These are phyloP conservation scores for Aspergillus biplanus DNA, from an alignment of 495 filamentous ascomycete genomes.

Conservation along the genomic window DNA sequence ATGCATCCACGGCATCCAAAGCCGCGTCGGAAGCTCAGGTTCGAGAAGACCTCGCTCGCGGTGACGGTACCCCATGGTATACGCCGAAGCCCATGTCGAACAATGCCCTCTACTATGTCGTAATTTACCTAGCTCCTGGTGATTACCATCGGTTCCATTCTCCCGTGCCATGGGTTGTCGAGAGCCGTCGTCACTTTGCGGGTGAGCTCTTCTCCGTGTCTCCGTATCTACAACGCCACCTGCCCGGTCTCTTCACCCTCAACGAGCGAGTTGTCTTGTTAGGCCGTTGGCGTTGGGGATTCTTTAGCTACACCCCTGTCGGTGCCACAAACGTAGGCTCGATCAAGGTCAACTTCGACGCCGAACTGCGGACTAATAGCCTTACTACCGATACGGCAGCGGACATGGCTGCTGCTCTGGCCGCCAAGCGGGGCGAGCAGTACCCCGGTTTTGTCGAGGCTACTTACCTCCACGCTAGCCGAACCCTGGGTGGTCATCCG, in stretches of 20 bases:
- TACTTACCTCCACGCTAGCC: constrained; percentile 78
- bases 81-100: constrained; percentile 62
- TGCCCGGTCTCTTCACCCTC: constrained; percentile 92
- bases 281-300: constrained; percentile 94
- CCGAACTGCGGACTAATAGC: constrained; percentile 90
- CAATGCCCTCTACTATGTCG: constrained; percentile 83
- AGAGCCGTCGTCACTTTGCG: constrained; percentile 90
- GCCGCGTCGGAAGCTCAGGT: constrained; percentile 77
- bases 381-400: constrained; percentile 88
- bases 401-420: constrained; percentile 77
- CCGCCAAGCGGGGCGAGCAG: constrained; percentile 72
- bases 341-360: constrained; percentile 96
- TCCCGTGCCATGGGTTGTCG: constrained; percentile 90
- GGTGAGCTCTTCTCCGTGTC: constrained; percentile 95
- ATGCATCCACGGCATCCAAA: constrained; percentile 69
- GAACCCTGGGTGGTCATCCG: constrained; percentile 79
- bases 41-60: constrained; percentile 76
- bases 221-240: constrained; percentile 86
- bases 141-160: constrained; percentile 99
- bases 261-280: constrained; percentile 96
- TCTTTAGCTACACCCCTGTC: constrained; percentile 94
- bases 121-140: constrained; percentile 96
- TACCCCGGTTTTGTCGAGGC: constrained; percentile 90
- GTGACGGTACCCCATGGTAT: constrained; percentile 75
- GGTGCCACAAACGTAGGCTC: constrained; percentile 98